phyloP scores from a whole-genome alignment of 768 basidiomycete species.

The Lyophyllum atratum region DNA sequence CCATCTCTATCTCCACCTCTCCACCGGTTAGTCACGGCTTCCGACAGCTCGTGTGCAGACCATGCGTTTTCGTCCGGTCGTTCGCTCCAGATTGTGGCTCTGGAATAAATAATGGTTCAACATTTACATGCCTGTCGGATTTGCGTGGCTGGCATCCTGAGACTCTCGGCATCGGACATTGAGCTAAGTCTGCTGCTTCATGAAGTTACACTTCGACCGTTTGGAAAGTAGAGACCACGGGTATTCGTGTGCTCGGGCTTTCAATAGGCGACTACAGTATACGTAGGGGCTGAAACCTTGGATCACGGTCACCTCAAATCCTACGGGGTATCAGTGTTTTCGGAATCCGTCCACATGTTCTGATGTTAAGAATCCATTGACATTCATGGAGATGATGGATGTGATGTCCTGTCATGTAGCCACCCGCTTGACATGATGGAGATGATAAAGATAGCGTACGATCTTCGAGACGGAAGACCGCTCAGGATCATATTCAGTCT shows the following conservation, averaged over 20 bases:
- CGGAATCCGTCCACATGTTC: neutral
- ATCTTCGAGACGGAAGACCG: neutral
- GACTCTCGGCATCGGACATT: slow-evolving; percentile 2
- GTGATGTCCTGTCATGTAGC: neutral
- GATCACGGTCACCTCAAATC: neutral
- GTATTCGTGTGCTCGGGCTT: neutral
- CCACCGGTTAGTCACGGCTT: neutral
- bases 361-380: neutral
- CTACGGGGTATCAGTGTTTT: neutral
- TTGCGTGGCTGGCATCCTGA: neutral
- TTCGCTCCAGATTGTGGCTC: neutral
- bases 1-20: neutral
- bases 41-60: too few species aligned
- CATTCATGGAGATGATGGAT: neutral
- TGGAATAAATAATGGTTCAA: neutral
- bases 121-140: neutral
- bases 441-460: neutral
- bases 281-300: neutral
- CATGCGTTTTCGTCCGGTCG: neutral
- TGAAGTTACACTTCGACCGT: neutral
- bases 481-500: neutral
- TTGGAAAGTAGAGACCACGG: neutral
- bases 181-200: neutral
- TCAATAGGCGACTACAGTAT: neutral
- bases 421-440: neutral